Evolutionary conservation across 306 rosid species (phyloP).

Genomic region (Rubus idaeus): DNA sequence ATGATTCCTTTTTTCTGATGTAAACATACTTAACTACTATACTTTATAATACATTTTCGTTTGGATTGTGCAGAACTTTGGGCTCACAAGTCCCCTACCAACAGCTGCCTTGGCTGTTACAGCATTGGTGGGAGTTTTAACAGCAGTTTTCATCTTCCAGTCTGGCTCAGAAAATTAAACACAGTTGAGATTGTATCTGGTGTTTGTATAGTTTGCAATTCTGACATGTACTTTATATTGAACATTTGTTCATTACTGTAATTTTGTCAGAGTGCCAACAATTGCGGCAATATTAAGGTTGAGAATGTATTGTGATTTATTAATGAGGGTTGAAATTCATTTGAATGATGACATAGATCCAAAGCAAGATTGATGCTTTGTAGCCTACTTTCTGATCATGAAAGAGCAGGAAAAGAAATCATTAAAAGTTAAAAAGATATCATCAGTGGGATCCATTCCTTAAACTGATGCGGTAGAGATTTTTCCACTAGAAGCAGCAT

Average conservation of each 20-base stretch:
- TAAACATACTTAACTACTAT: not conserved
- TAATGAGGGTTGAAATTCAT: slow-evolving; percentile 8
- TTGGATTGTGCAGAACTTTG: slow-evolving; percentile 73
- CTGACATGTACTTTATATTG: slow-evolving; percentile 17
- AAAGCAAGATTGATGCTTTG: not conserved
- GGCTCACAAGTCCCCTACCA: slow-evolving; percentile 68
- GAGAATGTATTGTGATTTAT: slow-evolving; percentile 19
- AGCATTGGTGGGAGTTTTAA: slow-evolving; percentile 77
- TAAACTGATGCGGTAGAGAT: not conserved
- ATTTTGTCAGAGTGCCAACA: slow-evolving; percentile 29
- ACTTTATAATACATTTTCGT: not conserved
- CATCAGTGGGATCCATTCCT: not conserved
- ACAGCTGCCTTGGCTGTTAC: slow-evolving; percentile 86
- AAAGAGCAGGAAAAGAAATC: not conserved
- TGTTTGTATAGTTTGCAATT: slow-evolving; percentile 38
- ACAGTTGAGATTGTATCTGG: slow-evolving; percentile 9
- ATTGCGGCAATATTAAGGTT: slow-evolving; percentile 24
- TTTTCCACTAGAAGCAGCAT: slow-evolving; percentile 11
- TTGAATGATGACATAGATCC: not conserved
- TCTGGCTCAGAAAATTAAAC: slow-evolving; percentile 76
- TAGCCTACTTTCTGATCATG: not conserved
- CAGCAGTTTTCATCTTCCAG: slow-evolving; percentile 84
- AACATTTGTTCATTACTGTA: slow-evolving; percentile 32
- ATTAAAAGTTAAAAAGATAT: not conserved
- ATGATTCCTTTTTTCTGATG: not conserved